phyloP scores from a whole-genome alignment of 1,139 yeast genomes.

The Yamadazyma epiphylla region DNA sequence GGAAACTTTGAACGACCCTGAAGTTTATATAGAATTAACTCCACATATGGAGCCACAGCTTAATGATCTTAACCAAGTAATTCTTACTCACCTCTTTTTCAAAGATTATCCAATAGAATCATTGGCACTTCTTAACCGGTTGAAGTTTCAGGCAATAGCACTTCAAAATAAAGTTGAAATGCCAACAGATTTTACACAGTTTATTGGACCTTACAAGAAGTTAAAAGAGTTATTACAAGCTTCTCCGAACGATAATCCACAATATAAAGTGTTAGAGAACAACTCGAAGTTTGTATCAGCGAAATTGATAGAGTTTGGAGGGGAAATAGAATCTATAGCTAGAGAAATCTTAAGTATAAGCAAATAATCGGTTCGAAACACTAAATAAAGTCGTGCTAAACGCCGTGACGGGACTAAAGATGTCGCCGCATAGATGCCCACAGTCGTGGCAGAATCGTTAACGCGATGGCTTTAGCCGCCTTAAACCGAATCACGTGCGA shows the following conservation, averaged over 20 bases:
- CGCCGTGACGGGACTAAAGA: no score
- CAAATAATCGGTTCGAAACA: no score
- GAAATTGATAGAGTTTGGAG: constrained; percentile 11
- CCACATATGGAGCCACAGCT: constrained; percentile 2
- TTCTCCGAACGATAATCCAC: constrained; percentile 8
- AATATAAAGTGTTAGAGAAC: constrained; percentile 21
- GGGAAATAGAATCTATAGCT: constrained; percentile 4
- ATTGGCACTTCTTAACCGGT: constrained; percentile 7
- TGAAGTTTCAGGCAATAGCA: constrained; percentile 11
- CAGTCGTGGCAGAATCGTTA: no score
- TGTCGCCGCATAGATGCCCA: no score
- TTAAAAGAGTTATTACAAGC: constrained; percentile 7
- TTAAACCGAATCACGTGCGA: no score
- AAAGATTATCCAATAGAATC: constrained; percentile 11
- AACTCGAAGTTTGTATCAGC: constrained; percentile 34
- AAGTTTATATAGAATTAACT: constrained; percentile 7
- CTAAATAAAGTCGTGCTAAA: no score
- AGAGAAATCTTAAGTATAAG: constrained; percentile 5
- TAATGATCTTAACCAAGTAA: constrained; percentile 5
- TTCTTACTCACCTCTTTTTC: constrained; percentile 7
- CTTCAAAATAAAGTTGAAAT: constrained; percentile 1
- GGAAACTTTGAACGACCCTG: constrained; percentile 12
- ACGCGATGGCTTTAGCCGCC: no score
- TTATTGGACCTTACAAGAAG: constrained; percentile 6
- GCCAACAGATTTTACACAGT: constrained; percentile 1